Conservation (phyloP, 768 basidiomycete genomes). For the Pleurotus platypus region DNA sequence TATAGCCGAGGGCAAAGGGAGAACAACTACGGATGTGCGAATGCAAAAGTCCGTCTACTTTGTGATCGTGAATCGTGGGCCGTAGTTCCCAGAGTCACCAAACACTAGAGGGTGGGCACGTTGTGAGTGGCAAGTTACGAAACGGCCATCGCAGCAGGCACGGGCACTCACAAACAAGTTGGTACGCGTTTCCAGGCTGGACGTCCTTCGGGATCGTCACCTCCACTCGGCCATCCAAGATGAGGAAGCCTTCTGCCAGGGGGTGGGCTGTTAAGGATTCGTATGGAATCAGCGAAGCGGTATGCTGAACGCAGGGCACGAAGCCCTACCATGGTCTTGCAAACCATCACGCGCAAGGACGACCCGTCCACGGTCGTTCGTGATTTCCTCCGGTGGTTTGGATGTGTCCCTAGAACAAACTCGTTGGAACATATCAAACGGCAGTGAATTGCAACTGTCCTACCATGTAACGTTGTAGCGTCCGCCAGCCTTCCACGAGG, state of each 20-base stretch:
- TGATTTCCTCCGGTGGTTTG: constrained; percentile 36
- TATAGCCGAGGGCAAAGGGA: background rate
- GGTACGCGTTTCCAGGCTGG: constrained; percentile 34
- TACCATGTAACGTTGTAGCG: constrained; percentile 49
- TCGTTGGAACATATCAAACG: background rate
- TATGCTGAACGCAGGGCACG: background rate
- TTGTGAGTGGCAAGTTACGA: background rate
- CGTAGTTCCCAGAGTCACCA: constrained; percentile 52
- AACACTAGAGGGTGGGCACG: constrained; percentile 33
- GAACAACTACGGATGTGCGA: background rate
- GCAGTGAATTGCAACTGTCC: constrained; percentile 2
- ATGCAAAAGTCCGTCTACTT: constrained; percentile 12
- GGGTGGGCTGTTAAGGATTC: constrained; percentile 23
- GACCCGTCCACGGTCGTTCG: constrained; percentile 37
- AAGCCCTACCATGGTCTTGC: constrained; percentile 28
- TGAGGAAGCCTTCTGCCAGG: constrained; percentile 33
- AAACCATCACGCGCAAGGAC: constrained; percentile 28
- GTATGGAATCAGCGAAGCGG: background rate
- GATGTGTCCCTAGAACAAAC: constrained; percentile 29
- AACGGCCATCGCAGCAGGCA: background rate
- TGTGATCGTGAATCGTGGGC: constrained; percentile 40
- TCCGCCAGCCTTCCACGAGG: constrained; percentile 43
- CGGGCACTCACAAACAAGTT: constrained; percentile 37
- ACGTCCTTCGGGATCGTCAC: constrained; percentile 36
- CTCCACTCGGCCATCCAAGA: constrained; percentile 28